These are phyloP conservation scores for Sporisorium sorghi DNA, from an alignment of 1,284 basidiomycete species.

Conservation along the genomic window DNA sequence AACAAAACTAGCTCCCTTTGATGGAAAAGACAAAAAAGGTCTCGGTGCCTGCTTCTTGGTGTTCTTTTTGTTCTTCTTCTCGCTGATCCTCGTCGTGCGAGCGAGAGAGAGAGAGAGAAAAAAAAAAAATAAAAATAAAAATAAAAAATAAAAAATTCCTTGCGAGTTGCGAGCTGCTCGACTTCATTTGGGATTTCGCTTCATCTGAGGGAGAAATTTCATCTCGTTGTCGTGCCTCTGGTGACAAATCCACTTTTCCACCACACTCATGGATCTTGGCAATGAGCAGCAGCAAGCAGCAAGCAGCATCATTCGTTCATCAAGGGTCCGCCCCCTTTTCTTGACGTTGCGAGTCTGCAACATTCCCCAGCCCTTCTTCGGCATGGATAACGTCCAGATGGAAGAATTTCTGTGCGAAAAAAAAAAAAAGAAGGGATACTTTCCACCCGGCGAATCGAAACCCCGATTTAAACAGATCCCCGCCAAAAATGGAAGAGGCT, in stretches of 20 bases:
- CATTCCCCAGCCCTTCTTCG: background rate
- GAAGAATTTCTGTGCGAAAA: background rate
- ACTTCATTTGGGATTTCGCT: background rate
- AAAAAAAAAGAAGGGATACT: slow-evolving; percentile 15
- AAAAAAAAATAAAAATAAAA: too few relatives aligned
- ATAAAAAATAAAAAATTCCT: too few relatives aligned
- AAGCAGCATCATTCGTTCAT: slow-evolving; percentile 3
- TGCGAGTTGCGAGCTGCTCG: too few relatives aligned
- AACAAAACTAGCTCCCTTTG: too few relatives aligned
- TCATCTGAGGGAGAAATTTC: background rate
- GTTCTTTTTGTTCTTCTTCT: background rate
- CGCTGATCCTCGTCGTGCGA: slow-evolving; percentile 1
- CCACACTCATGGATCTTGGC: too few relatives aligned
- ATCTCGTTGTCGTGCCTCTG: background rate
- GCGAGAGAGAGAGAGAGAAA: background rate
- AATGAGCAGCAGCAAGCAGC: too few relatives aligned
- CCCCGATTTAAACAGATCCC: slow-evolving; percentile 38
- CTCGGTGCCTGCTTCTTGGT: too few relatives aligned
- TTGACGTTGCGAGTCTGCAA: background rate
- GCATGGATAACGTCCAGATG: background rate
- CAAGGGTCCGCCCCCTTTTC: background rate
- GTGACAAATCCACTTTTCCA: too few relatives aligned
- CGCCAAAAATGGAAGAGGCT: too few relatives aligned
- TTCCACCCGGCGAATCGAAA: slow-evolving; percentile 55
- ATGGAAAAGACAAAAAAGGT: background rate